phyloP scores from a whole-genome alignment of 106 monocot species.

The Dendrobium huoshanense region DNA sequence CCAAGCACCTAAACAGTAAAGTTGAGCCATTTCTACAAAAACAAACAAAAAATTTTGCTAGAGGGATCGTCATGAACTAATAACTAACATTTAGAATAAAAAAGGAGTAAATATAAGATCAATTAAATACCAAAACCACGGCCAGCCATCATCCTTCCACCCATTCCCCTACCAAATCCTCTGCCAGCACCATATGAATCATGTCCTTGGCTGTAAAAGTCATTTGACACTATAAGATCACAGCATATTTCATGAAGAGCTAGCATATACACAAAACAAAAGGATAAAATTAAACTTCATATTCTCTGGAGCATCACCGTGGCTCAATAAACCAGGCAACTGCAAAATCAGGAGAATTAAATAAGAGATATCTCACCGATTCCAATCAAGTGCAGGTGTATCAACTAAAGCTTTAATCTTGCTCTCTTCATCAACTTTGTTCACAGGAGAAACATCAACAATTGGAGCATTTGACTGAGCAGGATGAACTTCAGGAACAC shows the following conservation, averaged over 20 bases:
- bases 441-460: conserved; percentile 36
- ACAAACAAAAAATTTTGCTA: neutral
- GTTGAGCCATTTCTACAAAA: neutral
- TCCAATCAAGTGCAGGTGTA: conserved; percentile 88
- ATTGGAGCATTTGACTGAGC: conserved; percentile 36
- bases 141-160: conserved; percentile 72
- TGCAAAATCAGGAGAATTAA: neutral
- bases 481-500: conserved; percentile 55
- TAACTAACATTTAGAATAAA: neutral
- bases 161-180: conserved; percentile 91
- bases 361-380: conserved; percentile 32
- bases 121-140: conserved; percentile 75
- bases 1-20: neutral
- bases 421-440: conserved; percentile 80
- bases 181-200: conserved; percentile 72
- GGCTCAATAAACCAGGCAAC: neutral
- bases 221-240: conserved; percentile 6
- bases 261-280: neutral
- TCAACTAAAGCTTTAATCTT: conserved; percentile 89
- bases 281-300: neutral
- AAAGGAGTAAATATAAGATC: neutral
- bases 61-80: neutral
- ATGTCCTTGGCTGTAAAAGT: conserved; percentile 48
- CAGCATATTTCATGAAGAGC: neutral
- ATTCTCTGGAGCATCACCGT: neutral